Conservation (phyloP, 2,329 filamentous ascomycete species). For the Madurella mycetomatis region DNA sequence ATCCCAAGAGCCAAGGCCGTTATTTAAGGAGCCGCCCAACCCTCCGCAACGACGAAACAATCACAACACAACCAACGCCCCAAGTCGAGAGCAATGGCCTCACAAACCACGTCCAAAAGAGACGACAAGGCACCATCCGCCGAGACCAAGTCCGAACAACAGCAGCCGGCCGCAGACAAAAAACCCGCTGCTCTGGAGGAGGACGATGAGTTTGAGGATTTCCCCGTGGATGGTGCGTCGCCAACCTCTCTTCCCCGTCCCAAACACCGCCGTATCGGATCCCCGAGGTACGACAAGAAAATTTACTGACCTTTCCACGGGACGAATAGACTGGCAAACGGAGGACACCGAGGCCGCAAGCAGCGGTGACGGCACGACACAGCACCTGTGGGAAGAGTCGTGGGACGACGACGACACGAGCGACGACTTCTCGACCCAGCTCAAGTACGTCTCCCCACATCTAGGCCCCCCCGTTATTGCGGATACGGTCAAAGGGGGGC, state of each 20-base stretch:
- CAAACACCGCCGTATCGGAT: no score
- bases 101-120: constrained; percentile 25
- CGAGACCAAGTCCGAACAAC: constrained; percentile 37
- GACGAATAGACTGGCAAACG: constrained; percentile 73
- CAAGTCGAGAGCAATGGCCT: constrained; percentile 8
- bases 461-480: neutral
- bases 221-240: constrained; percentile 81
- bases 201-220: constrained; percentile 99
- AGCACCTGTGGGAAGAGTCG: constrained; percentile 97
- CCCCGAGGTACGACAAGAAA: no score
- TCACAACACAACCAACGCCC: neutral
- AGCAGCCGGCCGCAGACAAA: constrained; percentile 53
- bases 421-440: constrained; percentile 91
- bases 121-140: constrained; percentile 35
- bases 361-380: constrained; percentile 55
- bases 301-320: no score
- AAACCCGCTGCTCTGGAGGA: constrained; percentile 77
- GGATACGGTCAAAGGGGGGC: no score
- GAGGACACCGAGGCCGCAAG: constrained; percentile 82
- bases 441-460: constrained; percentile 62
- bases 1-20: neutral
- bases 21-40: neutral
- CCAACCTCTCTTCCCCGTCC: neutral
- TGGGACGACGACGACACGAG: constrained; percentile 98
- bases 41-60: no score